Conservation (phyloP, 2,329 filamentous ascomycete genomes). For the Penicillium sp. region DNA sequence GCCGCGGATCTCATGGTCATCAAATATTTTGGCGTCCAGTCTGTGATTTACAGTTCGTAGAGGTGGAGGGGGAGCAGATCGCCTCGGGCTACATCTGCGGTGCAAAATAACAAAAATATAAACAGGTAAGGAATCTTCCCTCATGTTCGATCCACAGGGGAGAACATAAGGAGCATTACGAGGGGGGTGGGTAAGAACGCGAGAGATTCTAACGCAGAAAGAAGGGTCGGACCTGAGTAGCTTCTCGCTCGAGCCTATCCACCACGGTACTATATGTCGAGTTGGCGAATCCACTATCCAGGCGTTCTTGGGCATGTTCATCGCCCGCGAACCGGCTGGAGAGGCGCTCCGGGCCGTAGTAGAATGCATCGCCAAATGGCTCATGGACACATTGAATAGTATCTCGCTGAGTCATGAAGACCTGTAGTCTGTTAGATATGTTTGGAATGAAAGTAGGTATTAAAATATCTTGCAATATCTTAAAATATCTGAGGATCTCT, state of each 20-base stretch:
- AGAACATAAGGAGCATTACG: slow-evolving; percentile 1
- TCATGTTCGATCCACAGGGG: slow-evolving; percentile 1
- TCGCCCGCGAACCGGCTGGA: slow-evolving; percentile 75
- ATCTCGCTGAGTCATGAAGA: slow-evolving; percentile 92
- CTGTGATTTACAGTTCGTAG: neutral
- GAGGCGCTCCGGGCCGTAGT: slow-evolving; percentile 88
- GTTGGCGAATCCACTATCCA: slow-evolving; percentile 44
- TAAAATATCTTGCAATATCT: neutral
- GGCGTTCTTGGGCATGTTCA: slow-evolving; percentile 45
- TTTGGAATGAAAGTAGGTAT: neutral
- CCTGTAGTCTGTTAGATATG: slow-evolving; percentile 50
- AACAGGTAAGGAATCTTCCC: neutral
- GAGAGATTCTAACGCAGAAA: slow-evolving; percentile 21
- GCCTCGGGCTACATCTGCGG: neutral
- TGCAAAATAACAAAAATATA: slow-evolving; percentile 17
- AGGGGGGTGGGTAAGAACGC: slow-evolving; percentile 11
- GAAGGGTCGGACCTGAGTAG: slow-evolving; percentile 64
- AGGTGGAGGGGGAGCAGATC: neutral
- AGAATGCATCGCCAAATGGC: slow-evolving; percentile 95
- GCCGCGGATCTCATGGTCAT: neutral
- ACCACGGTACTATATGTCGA: slow-evolving; percentile 63
- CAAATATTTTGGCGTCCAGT: neutral
- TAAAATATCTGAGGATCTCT: slow-evolving; percentile 27
- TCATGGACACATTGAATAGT: slow-evolving; percentile 83
- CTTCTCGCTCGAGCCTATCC: slow-evolving; percentile 68